Conservation (phyloP, 2,329 filamentous ascomycete species). For the Aureobasidium leucospermi region DNA sequence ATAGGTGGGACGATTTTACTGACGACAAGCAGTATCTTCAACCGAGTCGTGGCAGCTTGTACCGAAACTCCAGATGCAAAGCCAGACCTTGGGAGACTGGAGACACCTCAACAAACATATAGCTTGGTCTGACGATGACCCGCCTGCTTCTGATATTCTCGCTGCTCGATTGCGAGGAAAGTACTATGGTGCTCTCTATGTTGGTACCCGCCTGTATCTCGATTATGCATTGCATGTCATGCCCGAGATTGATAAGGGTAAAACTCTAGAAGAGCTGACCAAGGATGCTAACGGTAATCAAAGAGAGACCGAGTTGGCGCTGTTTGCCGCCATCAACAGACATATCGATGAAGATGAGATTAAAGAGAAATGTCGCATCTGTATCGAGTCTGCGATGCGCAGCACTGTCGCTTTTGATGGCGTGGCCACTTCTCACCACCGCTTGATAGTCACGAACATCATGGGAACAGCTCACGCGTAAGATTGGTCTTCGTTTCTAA, state of each 20-base stretch:
- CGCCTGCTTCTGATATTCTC: conserved; percentile 68
- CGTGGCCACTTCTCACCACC: conserved; percentile 45
- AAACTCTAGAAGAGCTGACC: conserved; percentile 21
- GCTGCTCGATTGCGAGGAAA: conserved; percentile 81
- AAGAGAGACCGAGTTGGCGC: conserved; percentile 26
- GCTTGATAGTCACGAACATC: conserved; percentile 83
- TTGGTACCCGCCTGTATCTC: conserved; percentile 76
- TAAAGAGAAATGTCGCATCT: conserved; percentile 34
- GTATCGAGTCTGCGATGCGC: conserved; percentile 67
- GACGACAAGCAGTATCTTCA: background rate
- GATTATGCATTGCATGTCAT: conserved; percentile 51
- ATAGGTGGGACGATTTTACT: background rate
- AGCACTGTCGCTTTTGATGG: conserved; percentile 81
- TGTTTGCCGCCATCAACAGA: conserved; percentile 28
- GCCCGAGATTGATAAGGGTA: conserved; percentile 22
- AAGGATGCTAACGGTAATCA: conserved; percentile 24
- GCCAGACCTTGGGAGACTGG: conserved; percentile 43
- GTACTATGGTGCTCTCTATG: conserved; percentile 86
- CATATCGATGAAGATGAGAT: conserved; percentile 23
- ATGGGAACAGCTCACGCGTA: conserved; percentile 95
- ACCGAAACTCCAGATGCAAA: conserved; percentile 27
- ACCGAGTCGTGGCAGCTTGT: conserved; percentile 1
- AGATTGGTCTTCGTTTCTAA: conserved; percentile 35
- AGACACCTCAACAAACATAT: conserved; percentile 38
- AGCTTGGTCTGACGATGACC: conserved; percentile 58